Evolutionary conservation across 1,139 yeast genomes (phyloP).

Genomic region (Saccharomyces hybrid): DNA sequence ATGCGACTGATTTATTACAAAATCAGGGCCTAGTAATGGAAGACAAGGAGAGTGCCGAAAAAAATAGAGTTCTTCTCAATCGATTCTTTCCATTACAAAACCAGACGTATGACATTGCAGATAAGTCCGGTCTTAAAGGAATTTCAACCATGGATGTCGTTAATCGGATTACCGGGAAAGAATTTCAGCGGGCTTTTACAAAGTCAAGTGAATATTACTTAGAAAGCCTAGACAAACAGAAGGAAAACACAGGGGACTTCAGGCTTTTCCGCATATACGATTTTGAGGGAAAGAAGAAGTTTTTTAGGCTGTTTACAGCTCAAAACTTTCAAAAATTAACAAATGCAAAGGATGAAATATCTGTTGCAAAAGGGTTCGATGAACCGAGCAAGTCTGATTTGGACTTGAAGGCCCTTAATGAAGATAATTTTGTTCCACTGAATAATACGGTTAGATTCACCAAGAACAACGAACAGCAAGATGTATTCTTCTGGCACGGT

Average conservation of each 20-base stretch:
- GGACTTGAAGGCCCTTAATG: conserved; percentile 15
- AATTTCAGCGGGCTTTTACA: conserved; percentile 44
- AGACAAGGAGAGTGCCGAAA: conserved; percentile 16
- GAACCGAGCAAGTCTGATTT: conserved; percentile 6
- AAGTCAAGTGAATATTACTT: conserved; percentile 43
- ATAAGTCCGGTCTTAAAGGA: conserved; percentile 40
- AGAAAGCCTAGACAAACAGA: conserved; percentile 34
- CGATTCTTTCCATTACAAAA: conserved; percentile 52
- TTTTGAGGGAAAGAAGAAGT: conserved; percentile 65
- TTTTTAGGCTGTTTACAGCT: conserved; percentile 57
- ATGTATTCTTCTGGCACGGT: conserved; percentile 31
- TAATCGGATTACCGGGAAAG: conserved; percentile 44
- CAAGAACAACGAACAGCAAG: conserved; percentile 13
- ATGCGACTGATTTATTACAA: conserved; percentile 28
- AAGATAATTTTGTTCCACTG: conserved; percentile 18
- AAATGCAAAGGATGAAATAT: conserved; percentile 6
- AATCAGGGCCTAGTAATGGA: conserved; percentile 30
- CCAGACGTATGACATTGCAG: conserved; percentile 50
- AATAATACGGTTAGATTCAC: conserved; percentile 28
- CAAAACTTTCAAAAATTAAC: conserved; percentile 33
- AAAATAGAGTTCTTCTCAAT: conserved; percentile 34
- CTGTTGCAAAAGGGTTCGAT: conserved; percentile 2
- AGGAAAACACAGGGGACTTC: conserved; percentile 32
- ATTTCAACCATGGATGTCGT: conserved; percentile 50
- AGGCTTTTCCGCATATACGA: conserved; percentile 57